These are phyloP conservation scores for Agarophyton chilense DNA, from an alignment of 23 red algal species.

Conservation along the genomic window DNA sequence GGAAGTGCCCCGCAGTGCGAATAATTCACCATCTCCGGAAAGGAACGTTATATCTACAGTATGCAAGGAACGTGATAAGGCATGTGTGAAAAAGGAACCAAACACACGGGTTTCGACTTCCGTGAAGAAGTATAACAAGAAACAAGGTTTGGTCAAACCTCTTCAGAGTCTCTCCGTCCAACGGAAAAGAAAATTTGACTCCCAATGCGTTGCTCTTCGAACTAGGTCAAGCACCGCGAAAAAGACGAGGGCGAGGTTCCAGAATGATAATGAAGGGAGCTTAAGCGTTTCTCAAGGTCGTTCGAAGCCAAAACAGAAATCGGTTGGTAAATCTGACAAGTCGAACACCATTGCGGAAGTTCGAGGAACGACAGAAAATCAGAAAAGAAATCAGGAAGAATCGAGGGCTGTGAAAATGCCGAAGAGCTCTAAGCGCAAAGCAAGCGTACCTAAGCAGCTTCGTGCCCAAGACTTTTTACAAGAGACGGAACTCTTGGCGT, in stretches of 20 bases:
- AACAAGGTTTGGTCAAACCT: neutral
- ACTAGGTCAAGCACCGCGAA: neutral
- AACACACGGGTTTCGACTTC: neutral
- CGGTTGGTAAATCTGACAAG: neutral
- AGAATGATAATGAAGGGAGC: neutral
- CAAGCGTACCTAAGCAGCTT: neutral
- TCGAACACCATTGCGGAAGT: too few species aligned
- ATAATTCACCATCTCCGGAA: neutral
- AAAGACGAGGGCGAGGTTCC: neutral
- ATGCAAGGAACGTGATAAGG: neutral
- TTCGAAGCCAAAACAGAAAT: neutral
- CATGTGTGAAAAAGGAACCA: neutral
- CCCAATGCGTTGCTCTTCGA: neutral
- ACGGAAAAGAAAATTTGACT: neutral
- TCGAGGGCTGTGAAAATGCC: neutral
- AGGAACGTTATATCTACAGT: neutral
- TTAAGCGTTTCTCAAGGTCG: neutral
- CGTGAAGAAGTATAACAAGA: neutral
- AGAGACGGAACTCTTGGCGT: neutral
- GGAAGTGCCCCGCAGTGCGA: neutral
- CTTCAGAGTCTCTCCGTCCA: neutral
- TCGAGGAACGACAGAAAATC: too few species aligned
- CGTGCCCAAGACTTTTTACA: neutral
- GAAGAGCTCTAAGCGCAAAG: conserved; percentile 9
- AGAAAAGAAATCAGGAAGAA: neutral